Evolutionary conservation across 768 basidiomycete genomes (phyloP).

Genomic region (Amanita rimosa): DNA sequence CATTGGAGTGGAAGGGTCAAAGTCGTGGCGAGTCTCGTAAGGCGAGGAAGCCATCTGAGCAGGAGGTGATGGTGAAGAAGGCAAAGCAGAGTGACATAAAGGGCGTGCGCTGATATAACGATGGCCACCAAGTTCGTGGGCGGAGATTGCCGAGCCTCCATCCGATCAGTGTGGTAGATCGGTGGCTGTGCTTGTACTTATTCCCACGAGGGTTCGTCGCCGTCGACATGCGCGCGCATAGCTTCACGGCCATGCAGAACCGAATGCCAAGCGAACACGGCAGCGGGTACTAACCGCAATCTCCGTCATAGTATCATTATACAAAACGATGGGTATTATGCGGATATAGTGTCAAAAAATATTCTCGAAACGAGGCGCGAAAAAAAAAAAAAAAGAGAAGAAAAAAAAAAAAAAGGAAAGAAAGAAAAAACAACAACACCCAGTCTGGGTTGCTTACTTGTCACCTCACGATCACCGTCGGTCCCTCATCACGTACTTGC

Average conservation of each 20-base stretch:
- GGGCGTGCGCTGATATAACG: constrained; percentile 1
- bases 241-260: neutral
- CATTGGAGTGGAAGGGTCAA: constrained; percentile 4
- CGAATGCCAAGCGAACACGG: neutral
- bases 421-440: neutral
- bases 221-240: neutral
- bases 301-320: neutral
- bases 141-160: constrained; percentile 4
- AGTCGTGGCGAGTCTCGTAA: constrained; percentile 18
- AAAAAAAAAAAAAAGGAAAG: neutral
- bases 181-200: constrained; percentile 2
- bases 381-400: no score
- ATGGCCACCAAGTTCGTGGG: neutral
- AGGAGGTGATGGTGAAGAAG: constrained; percentile 14
- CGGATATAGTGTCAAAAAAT: neutral
- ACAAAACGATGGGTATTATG: neutral
- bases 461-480: neutral
- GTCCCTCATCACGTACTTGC: neutral
- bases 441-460: no score
- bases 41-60: constrained; percentile 24
- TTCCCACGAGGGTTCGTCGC: neutral
- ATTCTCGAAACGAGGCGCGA: neutral
- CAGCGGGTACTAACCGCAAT: neutral
- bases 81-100: constrained; percentile 7
- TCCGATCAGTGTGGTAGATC: constrained; percentile 4